Base-by-base conservation (phyloP, 257 asterid species). In the Jasminum sambac region DNA sequence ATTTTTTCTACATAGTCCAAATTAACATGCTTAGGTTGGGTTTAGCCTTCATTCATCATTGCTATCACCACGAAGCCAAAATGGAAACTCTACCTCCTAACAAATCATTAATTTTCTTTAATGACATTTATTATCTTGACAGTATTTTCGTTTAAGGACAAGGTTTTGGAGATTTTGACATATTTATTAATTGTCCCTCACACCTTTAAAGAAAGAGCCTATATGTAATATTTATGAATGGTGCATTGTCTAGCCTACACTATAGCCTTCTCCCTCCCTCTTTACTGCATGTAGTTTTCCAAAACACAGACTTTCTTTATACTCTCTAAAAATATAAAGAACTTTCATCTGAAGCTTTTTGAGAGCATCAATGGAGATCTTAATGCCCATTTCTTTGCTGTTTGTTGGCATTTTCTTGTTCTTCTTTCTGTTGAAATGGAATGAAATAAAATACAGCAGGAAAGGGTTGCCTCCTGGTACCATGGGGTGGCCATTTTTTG, bases 401-500 rank as follows among this genome's bases (percentile, higher is more conserved):
- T 34, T 44, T 70, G 24, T 79, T 55, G 79, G 76, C 9, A 26
- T 72, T 0, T 10, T 82, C n/a, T 60, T 74, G 36, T 62, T 69
- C 62, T 59, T 57, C 39, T 52, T 48, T 55, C 37, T 86, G 43
- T 83, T 79, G 42, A 90, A 82, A 78, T 88, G 96, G 95, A 86
- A 84, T 74, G 75, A 73, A 17, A 64, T 84, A n/a, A 67, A 69
- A 23, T 74, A 82, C 52, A 43, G 23, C 12, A 77, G 60, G 64
- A 85, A 83, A 79, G 87, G 90, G 63, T 55, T 92, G 78, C 96
- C 96, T 30, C 95, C 85, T 7, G 98, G 98, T 12, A 77, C 92
- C 10, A 79, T 92, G 95, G 98, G 98, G 10, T 90, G 87, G 90
- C 96, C 96, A 11, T 48, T 92, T 70, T 79, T 92, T 76, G 98